Evolutionary conservation across 2,329 filamentous ascomycete species (phyloP).

Genomic region (Botrytis sinoallii): DNA sequence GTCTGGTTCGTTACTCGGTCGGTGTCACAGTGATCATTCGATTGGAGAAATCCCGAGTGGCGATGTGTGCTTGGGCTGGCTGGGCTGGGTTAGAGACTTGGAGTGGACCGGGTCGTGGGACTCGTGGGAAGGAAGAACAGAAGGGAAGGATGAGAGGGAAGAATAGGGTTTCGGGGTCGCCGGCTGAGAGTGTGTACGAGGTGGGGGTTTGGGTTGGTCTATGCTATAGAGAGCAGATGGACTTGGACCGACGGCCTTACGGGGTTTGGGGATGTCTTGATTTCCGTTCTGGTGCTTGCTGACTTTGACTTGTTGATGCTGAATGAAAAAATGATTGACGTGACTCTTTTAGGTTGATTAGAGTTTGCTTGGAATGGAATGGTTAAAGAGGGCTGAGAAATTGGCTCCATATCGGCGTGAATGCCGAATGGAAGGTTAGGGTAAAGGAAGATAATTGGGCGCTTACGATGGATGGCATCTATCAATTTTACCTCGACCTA

Average conservation of each 20-base stretch:
- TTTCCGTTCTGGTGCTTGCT: neutral
- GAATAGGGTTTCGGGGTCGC: neutral
- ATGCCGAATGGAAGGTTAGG: neutral
- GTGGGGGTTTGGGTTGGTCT: neutral
- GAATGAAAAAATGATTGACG: neutral
- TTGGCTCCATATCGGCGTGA: neutral
- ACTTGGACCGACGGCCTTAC: neutral
- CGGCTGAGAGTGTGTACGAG: neutral
- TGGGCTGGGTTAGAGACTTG: neutral
- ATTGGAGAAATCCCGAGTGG: neutral
- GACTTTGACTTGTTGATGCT: neutral
- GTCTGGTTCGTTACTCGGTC: neutral
- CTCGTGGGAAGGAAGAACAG: neutral
- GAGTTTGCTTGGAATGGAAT: neutral
- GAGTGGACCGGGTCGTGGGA: neutral
- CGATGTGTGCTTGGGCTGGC: neutral
- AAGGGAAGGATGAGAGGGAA: neutral
- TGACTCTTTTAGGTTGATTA: neutral
- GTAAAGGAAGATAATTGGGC: neutral
- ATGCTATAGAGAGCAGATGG: neutral
- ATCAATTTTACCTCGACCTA: neutral
- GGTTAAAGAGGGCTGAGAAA: neutral
- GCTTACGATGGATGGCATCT: neutral
- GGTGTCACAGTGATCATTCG: neutral
- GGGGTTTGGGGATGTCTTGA: neutral